Evolutionary conservation across 805 yeast genomes (phyloP), one percentile per base, ranked within the genome.

Genomic region (Candida sphagnicola): DNA sequence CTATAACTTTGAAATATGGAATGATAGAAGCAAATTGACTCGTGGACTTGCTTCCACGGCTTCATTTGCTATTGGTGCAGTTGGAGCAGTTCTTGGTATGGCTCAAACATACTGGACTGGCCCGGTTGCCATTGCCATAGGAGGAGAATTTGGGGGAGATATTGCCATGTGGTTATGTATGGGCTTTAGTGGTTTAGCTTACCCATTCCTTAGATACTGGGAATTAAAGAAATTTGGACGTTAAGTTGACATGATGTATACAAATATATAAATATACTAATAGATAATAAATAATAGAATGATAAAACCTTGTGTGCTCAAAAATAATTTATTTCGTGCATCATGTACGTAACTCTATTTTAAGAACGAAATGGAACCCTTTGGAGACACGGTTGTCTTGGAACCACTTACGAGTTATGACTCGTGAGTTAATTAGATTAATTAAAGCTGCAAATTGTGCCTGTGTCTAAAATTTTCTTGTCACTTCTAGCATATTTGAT

Each of bases 81-180:
- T 77, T 0, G 95, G 95, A 34, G 95, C 87, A 0, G 87, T 84
- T 2, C 63, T 87, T 15, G 95, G 95, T 5, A 88, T 88, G 96
- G 73, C 85, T 18, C 96, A 88, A 57, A 84, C 80, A 5, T 88
- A 88, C 60, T 88, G 83, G 72, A 67, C 74, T 5, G 96, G 95
- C 0, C 87, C 87, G 0, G 48, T 87, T 8, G 95, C 95, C 10
- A 59, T 58, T 19, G 50, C 66, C 4, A 64, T 84, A 12, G 95
- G 65, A 2, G 66, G 95, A 15, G 79, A 71, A 4, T 57, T 59
- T 44, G 89, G 85, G 40, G 95, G 88, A 14, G 96, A 88, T 56
- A 56, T 88, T 29, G 96, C 93, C 17, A 80, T 82, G 76, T 85
- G 90, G 79, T 57, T 87, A 26, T 69, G 84, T 11, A 75, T 84